Evolutionary conservation across 1,139 yeast genomes (phyloP).

Genomic region (Pichia sp.): DNA sequence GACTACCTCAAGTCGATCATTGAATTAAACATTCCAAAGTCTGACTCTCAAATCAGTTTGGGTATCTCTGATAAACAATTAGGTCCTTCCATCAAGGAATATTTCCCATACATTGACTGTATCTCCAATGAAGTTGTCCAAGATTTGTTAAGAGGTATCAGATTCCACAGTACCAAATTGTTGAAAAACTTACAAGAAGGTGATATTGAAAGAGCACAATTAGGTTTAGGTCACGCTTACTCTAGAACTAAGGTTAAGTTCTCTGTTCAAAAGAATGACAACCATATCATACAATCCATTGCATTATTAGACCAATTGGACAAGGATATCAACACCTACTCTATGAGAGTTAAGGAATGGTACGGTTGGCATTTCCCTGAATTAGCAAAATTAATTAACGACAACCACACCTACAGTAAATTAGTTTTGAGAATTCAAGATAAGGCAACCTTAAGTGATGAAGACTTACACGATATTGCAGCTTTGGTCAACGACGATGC

Average conservation of each 20-base stretch:
- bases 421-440: conserved; percentile 79
- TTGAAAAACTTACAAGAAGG: conserved; percentile 91
- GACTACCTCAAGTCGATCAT: conserved; percentile 85
- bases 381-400: conserved; percentile 90
- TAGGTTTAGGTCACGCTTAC: conserved; percentile 98
- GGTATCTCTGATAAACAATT: conserved; percentile 94
- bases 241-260: conserved; percentile 99
- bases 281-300: conserved; percentile 97
- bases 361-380: conserved; percentile 99
- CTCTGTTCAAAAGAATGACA: conserved; percentile 96
- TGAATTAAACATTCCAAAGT: conserved; percentile 88
- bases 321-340: conserved; percentile 94
- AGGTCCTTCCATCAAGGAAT: conserved; percentile 94
- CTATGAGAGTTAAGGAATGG: conserved; percentile 99
- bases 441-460: conserved; percentile 77
- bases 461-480: conserved; percentile 82
- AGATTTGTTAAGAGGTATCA: conserved; percentile 91
- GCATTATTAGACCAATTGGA: conserved; percentile 95
- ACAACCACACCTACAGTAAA: conserved; percentile 83
- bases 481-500: conserved; percentile 89
- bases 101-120: conserved; percentile 83
- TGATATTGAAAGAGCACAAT: conserved; percentile 95
- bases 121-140: conserved; percentile 87
- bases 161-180: conserved; percentile 83
- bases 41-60: conserved; percentile 53